Conservation (phyloP, 129 eudicot species). For the Tagetes erecta region DNA sequence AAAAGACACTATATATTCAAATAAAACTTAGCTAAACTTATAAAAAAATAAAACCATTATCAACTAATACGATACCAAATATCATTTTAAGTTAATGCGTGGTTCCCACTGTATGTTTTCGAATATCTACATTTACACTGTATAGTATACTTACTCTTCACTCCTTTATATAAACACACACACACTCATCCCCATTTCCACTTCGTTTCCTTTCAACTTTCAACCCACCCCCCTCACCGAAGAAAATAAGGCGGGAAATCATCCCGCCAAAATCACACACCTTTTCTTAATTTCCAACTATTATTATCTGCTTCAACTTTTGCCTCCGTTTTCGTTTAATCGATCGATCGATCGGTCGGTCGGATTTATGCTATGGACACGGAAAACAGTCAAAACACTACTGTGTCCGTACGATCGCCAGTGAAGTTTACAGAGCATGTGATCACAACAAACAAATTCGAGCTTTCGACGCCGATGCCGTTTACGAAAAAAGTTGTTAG, state of each 20-base stretch:
- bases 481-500: conserved; percentile 33
- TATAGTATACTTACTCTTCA: conserved; percentile 5
- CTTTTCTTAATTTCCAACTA: too few species aligned
- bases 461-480: background rate
- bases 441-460: conserved; percentile 29
- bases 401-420: conserved; percentile 32
- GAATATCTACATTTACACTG: background rate
- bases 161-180: conserved; percentile 11
- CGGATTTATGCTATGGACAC: too few species aligned
- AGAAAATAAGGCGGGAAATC: conserved; percentile 26
- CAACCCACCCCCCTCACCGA: background rate
- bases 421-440: conserved; percentile 51
- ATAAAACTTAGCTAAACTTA: too few species aligned
- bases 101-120: conserved; percentile 15
- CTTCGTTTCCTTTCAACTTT: conserved; percentile 19
- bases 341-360: background rate
- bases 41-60: too few species aligned
- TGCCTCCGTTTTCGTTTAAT: background rate
- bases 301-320: background rate
- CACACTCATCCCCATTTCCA: background rate
- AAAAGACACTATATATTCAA: too few species aligned
- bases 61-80: too few species aligned
- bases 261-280: conserved; percentile 40
- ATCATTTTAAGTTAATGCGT: background rate
- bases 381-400: background rate